These are phyloP conservation scores for Xanthoconium stramineum DNA, from an alignment of 768 basidiomycete genomes.

Conservation along the genomic window DNA sequence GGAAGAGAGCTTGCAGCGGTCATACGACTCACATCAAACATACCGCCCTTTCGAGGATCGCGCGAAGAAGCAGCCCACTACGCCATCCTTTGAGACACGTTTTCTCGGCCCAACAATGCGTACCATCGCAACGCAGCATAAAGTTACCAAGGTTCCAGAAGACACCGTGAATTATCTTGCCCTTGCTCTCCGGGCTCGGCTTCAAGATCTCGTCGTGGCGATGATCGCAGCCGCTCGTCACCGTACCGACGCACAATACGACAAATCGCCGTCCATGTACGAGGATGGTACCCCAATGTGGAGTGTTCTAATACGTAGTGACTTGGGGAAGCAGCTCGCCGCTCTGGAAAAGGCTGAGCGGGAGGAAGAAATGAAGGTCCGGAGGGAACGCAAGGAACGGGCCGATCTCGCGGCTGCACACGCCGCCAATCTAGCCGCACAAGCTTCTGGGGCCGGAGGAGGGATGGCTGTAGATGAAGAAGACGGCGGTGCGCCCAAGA, in stretches of 20 bases:
- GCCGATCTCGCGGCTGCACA: conserved; percentile 70
- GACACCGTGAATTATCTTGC: conserved; percentile 77
- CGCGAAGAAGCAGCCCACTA: conserved; percentile 68
- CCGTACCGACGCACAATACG: conserved; percentile 68
- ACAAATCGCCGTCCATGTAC: conserved; percentile 63
- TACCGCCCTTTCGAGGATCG: conserved; percentile 77
- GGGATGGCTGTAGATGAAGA: conserved; percentile 41
- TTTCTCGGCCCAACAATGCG: conserved; percentile 68
- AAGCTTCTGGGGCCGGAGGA: conserved; percentile 39
- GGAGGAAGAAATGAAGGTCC: conserved; percentile 75
- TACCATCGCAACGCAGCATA: conserved; percentile 62
- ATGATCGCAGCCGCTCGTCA: conserved; percentile 70
- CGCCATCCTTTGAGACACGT: conserved; percentile 66
- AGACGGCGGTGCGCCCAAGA: conserved; percentile 64
- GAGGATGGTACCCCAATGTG: conserved; percentile 76
- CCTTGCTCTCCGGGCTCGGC: conserved; percentile 69
- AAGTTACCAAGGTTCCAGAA: conserved; percentile 63
- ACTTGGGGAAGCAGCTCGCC: conserved; percentile 74
- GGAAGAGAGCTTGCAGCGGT: conserved; percentile 74
- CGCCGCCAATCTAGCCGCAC: conserved; percentile 58
- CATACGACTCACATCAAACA: conserved; percentile 56
- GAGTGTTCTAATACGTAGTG: conserved; percentile 71
- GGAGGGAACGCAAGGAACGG: conserved; percentile 77
- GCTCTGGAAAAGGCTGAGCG: conserved; percentile 75
- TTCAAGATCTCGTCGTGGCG: conserved; percentile 63